phyloP scores from a whole-genome alignment of 192 early-diverging fungal genomes.

The Obelidium mucronatum region DNA sequence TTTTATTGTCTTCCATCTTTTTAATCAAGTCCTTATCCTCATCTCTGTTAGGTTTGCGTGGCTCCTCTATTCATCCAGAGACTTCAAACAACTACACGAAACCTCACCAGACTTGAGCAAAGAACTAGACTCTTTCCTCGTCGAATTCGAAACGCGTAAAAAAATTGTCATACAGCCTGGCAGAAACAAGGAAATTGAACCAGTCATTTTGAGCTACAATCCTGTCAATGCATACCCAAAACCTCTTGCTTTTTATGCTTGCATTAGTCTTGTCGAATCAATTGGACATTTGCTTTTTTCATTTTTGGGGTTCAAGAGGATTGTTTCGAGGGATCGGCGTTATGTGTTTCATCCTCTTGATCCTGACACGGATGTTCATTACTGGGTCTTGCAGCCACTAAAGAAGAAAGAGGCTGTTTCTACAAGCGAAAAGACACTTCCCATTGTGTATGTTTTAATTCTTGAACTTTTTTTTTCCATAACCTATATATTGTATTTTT shows the following conservation, averaged over 20 bases:
- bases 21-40: neutral
- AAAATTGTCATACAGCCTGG: slow-evolving; percentile 25
- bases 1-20: neutral
- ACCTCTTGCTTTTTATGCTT: slow-evolving; percentile 29
- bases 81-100: neutral
- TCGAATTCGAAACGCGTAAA: slow-evolving; percentile 26
- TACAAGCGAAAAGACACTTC: slow-evolving; percentile 22
- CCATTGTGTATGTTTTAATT: no score
- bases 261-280: slow-evolving; percentile 13
- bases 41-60: neutral
- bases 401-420: no score
- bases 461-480: no score
- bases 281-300: neutral
- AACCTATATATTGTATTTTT: no score
- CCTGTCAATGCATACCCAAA: slow-evolving; percentile 33
- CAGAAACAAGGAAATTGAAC: slow-evolving; percentile 15
- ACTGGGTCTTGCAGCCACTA: slow-evolving; percentile 1
- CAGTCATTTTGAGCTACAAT: slow-evolving; percentile 31
- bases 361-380: neutral
- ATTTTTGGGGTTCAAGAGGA: slow-evolving; percentile 24
- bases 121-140: slow-evolving; percentile 25
- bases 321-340: neutral
- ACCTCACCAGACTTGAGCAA: neutral
- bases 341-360: neutral
- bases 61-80: neutral